Evolutionary conservation across 1,284 basidiomycete genomes (phyloP), one percentile per base, ranked within the genome.

Genomic region (Ganoderma meredithae): DNA sequence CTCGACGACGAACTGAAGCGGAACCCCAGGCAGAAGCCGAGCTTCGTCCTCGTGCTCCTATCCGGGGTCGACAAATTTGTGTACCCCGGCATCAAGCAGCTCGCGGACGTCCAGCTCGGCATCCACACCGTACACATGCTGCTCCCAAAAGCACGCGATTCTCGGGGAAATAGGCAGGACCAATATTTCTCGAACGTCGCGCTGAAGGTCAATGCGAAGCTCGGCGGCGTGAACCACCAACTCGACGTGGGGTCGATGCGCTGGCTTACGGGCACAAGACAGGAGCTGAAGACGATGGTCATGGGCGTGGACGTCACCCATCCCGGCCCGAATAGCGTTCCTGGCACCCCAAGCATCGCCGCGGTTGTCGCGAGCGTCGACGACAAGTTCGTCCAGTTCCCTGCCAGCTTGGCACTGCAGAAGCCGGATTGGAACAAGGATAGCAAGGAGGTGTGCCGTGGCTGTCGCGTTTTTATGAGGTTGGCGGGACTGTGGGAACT

Each of bases 221-320:
- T 95, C 1, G 91, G 92, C 3, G 94, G 94, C 0, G 79, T 89
- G 31, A 95, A 95, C 74, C 92, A 94, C 77, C 75, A 85, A 69
- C 79, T 94, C 39, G 88, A 90, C 52, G 73, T 80, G 0, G 72
- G 71, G 1, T 85, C 85, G 1, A 87, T 90, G 84, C 71, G 70
- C 31, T 94, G 92, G 92, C 77, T 94, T 49, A 86, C 77, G 2
- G 56, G 15, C 52, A 86, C 77, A 0, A 22, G 8, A n/a, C 83
- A 85, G 9, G 36, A 36, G 36, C 7, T 36, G 74, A 84, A 84
- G 68, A 93, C 93, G 19, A 95, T 95, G 89, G 79, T 95, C 75
- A 88, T 95, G 12, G 94, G 93, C 0, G 90, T 91, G 52, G 91
- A 95, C 73, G 93, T 95, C 1, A 93, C 91, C 0, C 92, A 95